Percentiles rank a stretch among this genome's conserved stretches.
phyloP scores from a whole-genome alignment of 1,284 basidiomycete species.

The Puccinia novopanici region DNA sequence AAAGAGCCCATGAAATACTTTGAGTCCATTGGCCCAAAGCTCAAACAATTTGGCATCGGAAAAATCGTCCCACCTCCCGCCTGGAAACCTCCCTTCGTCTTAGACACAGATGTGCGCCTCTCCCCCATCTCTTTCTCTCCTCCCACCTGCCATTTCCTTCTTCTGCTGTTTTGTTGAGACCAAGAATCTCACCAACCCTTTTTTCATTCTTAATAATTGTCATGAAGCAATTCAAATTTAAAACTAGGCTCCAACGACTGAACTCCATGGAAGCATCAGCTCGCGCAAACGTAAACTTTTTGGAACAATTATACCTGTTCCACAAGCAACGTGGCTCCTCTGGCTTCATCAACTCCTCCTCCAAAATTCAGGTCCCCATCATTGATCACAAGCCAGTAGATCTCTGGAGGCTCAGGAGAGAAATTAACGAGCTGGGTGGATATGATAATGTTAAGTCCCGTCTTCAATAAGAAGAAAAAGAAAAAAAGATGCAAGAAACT shows the following conservation, averaged over 20 bases:
- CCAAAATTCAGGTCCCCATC: constrained; percentile 70
- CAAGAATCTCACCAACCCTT: constrained; percentile 8
- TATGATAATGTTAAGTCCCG: constrained; percentile 64
- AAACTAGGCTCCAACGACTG: constrained; percentile 88
- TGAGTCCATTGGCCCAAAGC: constrained; percentile 72
- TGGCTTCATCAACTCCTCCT: constrained; percentile 32
- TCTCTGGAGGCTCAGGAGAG: constrained; percentile 86
- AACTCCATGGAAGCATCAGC: constrained; percentile 97
- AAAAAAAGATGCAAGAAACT: neutral
- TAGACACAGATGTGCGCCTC: constrained; percentile 77
- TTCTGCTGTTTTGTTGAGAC: neutral
- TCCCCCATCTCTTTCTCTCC: constrained; percentile 52
- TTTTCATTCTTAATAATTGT: neutral
- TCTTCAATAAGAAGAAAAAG: neutral
- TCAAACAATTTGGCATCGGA: constrained; percentile 80
- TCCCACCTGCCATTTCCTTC: neutral
- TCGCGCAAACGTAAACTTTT: constrained; percentile 91
- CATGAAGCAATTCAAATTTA: constrained; percentile 80
- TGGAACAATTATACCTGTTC: constrained; percentile 82
- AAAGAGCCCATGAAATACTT: constrained; percentile 92
- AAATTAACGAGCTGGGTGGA: constrained; percentile 84
- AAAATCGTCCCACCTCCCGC: constrained; percentile 91
- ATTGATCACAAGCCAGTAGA: constrained; percentile 90
- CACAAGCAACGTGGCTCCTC: constrained; percentile 60
- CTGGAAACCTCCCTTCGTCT: constrained; percentile 96